Percentiles rank a stretch among this genome's conserved stretches.
phyloP scores from a whole-genome alignment of 352 stramenopile genomes.

The Phytopythium delawarense region DNA sequence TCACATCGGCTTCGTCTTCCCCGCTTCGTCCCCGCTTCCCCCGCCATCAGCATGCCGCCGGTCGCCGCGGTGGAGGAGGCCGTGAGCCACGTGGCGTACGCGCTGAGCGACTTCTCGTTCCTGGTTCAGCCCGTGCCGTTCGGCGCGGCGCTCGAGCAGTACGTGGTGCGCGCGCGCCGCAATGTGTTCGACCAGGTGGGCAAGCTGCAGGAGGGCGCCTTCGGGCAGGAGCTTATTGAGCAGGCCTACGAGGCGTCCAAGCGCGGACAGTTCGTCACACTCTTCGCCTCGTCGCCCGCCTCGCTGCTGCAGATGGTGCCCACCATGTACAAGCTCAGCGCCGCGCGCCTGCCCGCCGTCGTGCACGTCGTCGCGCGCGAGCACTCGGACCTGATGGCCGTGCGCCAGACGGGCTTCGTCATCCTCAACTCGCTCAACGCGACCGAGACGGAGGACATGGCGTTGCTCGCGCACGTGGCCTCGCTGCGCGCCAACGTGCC shows the following conservation, averaged over 20 bases:
- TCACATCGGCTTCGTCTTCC: not conserved
- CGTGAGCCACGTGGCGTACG: slow-evolving; percentile 77
- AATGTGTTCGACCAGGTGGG: slow-evolving; percentile 82
- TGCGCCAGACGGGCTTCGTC: slow-evolving; percentile 86
- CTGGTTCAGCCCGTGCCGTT: slow-evolving; percentile 65
- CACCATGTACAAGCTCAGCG: slow-evolving; percentile 94
- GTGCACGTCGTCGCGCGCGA: slow-evolving; percentile 90
- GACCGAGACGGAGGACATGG: slow-evolving; percentile 90
- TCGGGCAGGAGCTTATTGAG: slow-evolving; percentile 62
- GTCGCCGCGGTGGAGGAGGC: slow-evolving; percentile 54
- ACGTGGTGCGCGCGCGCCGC: slow-evolving; percentile 63
- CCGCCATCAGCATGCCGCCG: slow-evolving; percentile 8
- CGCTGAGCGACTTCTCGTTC: slow-evolving; percentile 73
- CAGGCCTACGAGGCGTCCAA: slow-evolving; percentile 55
- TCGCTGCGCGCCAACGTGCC: slow-evolving; percentile 88
- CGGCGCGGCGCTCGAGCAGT: slow-evolving; percentile 55
- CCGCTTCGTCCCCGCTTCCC: not conserved
- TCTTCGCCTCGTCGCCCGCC: slow-evolving; percentile 85
- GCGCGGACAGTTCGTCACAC: slow-evolving; percentile 84
- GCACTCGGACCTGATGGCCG: slow-evolving; percentile 91
- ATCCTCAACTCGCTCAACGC: slow-evolving; percentile 88
- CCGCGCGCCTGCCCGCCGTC: slow-evolving; percentile 76
- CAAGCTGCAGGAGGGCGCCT: slow-evolving; percentile 41
- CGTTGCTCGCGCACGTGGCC: slow-evolving; percentile 85
- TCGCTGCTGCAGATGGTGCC: slow-evolving; percentile 90